Evolutionary conservation across 441 rosid species (phyloP).

Genomic region (Erodium texanum): DNA sequence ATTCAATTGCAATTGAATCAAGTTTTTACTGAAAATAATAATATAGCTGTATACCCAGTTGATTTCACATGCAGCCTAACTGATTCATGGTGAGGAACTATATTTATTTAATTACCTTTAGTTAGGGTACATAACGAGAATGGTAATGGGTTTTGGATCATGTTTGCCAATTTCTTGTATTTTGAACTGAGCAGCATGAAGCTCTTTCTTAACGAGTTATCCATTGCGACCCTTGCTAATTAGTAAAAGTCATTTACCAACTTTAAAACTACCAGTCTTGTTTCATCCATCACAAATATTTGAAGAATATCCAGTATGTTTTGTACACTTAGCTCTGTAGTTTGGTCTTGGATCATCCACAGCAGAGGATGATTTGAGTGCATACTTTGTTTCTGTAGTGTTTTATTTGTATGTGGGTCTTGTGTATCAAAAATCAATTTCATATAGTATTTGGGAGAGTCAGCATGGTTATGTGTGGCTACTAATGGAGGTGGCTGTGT

Average conservation of each 20-base stretch:
- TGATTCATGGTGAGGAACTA: neutral
- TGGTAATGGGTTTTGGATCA: neutral
- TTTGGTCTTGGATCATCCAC: neutral
- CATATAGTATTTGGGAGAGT: neutral
- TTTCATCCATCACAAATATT: neutral
- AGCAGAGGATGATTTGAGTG: neutral
- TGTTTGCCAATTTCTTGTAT: neutral
- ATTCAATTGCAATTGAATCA: neutral
- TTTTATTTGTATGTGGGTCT: no score
- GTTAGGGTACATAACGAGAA: neutral
- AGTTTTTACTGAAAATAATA: neutral
- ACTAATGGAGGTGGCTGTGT: neutral
- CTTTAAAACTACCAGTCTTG: neutral
- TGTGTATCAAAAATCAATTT: no score
- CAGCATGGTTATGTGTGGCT: neutral
- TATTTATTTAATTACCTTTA: neutral
- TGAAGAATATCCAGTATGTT: neutral
- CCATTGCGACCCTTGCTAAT: neutral
- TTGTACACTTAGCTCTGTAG: neutral
- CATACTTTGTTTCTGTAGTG: neutral
- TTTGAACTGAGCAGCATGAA: neutral
- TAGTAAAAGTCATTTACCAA: neutral
- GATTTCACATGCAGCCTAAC: neutral
- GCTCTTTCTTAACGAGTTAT: neutral
- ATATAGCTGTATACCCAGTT: neutral